Evolutionary conservation across 352 stramenopile genomes (phyloP), one percentile per base, ranked within the genome.

Genomic region (Plasmopara viticola): DNA sequence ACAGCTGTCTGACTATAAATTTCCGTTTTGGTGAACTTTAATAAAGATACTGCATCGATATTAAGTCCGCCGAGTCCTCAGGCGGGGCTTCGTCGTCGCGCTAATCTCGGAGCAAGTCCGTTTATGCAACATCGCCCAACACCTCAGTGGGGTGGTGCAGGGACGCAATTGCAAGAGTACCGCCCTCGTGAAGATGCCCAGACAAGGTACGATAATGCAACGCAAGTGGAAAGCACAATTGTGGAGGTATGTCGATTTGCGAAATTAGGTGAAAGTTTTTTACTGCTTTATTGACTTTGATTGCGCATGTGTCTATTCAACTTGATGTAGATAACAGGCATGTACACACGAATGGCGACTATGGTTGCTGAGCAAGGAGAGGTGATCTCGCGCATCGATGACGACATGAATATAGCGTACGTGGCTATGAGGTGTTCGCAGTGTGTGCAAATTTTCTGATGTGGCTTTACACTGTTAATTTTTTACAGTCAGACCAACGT

Each of bases 361-460:
- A 86, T 93, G 77, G 75, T 93, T 4, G 70, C 78, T 5, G 74
- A 89, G 44, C 81, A 93, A 60, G 79, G 80, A 17, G 78, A 93
- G 49, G 75, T 90, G 41, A 84, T 93, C 37, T 73, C 70, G 15
- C 79, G 83, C 10, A 93, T 93, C 49, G 83, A 93, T 50, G 83
- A 93, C 56, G 74, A 93, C 62, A 90, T 93, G 76, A 68, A 87
- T 41, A 73, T 89, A n/a, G 83, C 83, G 79, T 90, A 87, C 68
- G 79, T 82, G 25, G 14, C 18, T 50, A 10, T 15, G 4, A 37
- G 0, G 29, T 48, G 20, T 2, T 45, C 18, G 17, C 40, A 8
- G 5, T 29, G 6, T 43, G 45, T 13, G 2, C 37, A 5, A 18
- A 34, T 17, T 12, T 17, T 30, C 17, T 46, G n/a, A 51, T 66